phyloP scores from a whole-genome alignment of 495 filamentous ascomycete species.

The Penicillium daleae region DNA sequence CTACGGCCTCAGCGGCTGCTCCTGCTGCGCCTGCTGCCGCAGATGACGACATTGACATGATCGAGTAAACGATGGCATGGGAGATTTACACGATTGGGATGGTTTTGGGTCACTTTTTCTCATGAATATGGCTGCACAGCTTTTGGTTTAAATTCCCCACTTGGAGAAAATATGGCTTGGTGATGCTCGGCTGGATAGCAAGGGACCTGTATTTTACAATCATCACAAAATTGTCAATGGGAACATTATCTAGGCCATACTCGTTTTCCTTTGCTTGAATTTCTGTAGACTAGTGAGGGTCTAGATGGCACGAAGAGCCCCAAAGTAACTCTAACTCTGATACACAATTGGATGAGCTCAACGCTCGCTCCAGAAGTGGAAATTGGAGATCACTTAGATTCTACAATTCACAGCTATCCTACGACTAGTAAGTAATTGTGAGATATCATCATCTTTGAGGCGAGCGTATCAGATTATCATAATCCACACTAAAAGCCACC shows the following conservation, averaged over 20 bases:
- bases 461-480: slow-evolving; percentile 4
- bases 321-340: neutral
- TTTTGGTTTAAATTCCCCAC: neutral
- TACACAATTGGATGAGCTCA: too few relatives aligned
- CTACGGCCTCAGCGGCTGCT: slow-evolving; percentile 22
- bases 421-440: too few relatives aligned
- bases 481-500: slow-evolving; percentile 9
- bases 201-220: slow-evolving; percentile 24
- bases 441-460: neutral
- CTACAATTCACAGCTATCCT: neutral
- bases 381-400: neutral
- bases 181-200: neutral
- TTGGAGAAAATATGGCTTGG: neutral
- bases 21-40: slow-evolving; percentile 34
- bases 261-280: neutral
- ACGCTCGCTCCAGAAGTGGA: too few relatives aligned
- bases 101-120: neutral
- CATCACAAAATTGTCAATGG: slow-evolving; percentile 28
- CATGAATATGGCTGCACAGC: slow-evolving; percentile 1
- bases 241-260: slow-evolving; percentile 8
- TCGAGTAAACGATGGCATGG: slow-evolving; percentile 43
- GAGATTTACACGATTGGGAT: neutral
- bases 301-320: too few relatives aligned
- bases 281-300: too few relatives aligned
- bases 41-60: slow-evolving; percentile 64